Conservation (phyloP, 495 filamentous ascomycete genomes). For the Penicillium silybi region DNA sequence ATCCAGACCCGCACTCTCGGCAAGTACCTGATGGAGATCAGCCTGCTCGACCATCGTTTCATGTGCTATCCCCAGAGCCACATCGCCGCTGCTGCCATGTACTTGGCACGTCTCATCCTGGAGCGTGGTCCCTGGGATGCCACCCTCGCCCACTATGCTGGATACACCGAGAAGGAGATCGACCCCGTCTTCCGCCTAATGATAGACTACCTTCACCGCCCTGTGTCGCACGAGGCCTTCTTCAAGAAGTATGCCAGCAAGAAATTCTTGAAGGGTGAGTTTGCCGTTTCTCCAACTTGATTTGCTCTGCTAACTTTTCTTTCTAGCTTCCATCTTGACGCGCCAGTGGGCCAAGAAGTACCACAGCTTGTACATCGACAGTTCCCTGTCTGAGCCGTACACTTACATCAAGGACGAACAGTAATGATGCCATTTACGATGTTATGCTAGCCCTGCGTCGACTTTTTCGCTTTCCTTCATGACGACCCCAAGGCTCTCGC, state of each 20-base stretch:
- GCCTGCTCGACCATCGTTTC: slow-evolving; percentile 88
- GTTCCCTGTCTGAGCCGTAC: slow-evolving; percentile 35
- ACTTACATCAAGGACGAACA: slow-evolving; percentile 39
- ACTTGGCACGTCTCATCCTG: slow-evolving; percentile 82
- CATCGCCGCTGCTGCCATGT: slow-evolving; percentile 90
- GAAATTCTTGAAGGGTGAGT: slow-evolving; percentile 90
- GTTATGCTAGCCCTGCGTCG: slow-evolving; percentile 27
- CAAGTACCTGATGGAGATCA: slow-evolving; percentile 99
- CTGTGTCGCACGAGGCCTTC: slow-evolving; percentile 92
- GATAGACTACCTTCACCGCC: slow-evolving; percentile 88
- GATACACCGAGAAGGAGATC: slow-evolving; percentile 89
- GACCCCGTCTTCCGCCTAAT: slow-evolving; percentile 88
- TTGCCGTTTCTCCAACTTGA: not conserved
- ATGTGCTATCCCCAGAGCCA: slow-evolving; percentile 83
- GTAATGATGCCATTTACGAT: slow-evolving; percentile 29
- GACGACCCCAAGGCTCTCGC: slow-evolving; percentile 25
- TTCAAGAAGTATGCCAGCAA: slow-evolving; percentile 99
- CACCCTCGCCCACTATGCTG: slow-evolving; percentile 87
- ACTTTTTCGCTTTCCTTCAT: slow-evolving; percentile 21
- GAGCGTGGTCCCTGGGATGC: slow-evolving; percentile 88
- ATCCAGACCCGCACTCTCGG: slow-evolving; percentile 94
- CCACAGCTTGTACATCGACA: slow-evolving; percentile 42
- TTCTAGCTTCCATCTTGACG: slow-evolving; percentile 79
- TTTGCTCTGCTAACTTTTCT: slow-evolving; percentile 11
- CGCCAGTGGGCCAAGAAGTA: slow-evolving; percentile 89